These are phyloP conservation scores for Kwoniella sp. DNA, from an alignment of 768 basidiomycete genomes.

Conservation along the genomic window DNA sequence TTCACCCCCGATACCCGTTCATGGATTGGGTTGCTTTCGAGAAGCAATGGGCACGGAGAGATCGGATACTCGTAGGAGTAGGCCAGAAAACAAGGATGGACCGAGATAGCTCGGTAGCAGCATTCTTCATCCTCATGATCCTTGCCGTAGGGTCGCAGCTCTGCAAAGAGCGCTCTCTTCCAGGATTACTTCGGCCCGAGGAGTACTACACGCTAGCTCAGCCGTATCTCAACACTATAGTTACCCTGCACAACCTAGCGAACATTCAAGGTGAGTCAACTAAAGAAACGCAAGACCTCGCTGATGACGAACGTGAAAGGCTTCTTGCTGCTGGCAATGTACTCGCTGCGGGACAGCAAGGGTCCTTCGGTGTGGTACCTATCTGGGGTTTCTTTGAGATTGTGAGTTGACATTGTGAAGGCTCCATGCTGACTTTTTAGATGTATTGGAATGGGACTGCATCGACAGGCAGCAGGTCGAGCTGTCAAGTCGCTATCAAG, in stretches of 20 bases:
- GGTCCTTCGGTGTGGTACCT: slow-evolving; percentile 35
- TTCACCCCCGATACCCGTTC: slow-evolving; percentile 27
- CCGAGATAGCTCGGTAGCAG: slow-evolving; percentile 12
- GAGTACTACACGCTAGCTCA: slow-evolving; percentile 27
- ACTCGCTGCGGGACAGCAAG: slow-evolving; percentile 27
- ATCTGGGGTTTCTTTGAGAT: slow-evolving; percentile 22
- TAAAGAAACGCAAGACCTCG: not conserved
- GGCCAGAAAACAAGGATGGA: slow-evolving; percentile 9
- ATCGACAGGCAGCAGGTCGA: slow-evolving; percentile 13
- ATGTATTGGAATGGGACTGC: slow-evolving; percentile 28
- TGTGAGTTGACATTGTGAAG: slow-evolving; percentile 11
- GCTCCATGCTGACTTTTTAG: not conserved
- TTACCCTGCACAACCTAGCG: slow-evolving; percentile 27
- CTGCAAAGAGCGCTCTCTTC: slow-evolving; percentile 9
- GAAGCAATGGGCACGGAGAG: slow-evolving; percentile 20
- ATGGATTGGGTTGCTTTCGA: slow-evolving; percentile 34
- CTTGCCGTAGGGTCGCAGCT: slow-evolving; percentile 25
- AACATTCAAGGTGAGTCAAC: slow-evolving; percentile 31
- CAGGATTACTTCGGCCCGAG: slow-evolving; percentile 13
- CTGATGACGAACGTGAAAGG: slow-evolving; percentile 22
- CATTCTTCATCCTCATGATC: slow-evolving; percentile 33
- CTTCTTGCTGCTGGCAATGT: slow-evolving; percentile 26
- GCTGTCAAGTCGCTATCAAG: slow-evolving; percentile 3
- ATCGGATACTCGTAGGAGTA: slow-evolving; percentile 17
- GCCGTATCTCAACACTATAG: slow-evolving; percentile 26